Conservation (phyloP, 2,329 filamentous ascomycete genomes). For the Colletotrichum falcatum region DNA sequence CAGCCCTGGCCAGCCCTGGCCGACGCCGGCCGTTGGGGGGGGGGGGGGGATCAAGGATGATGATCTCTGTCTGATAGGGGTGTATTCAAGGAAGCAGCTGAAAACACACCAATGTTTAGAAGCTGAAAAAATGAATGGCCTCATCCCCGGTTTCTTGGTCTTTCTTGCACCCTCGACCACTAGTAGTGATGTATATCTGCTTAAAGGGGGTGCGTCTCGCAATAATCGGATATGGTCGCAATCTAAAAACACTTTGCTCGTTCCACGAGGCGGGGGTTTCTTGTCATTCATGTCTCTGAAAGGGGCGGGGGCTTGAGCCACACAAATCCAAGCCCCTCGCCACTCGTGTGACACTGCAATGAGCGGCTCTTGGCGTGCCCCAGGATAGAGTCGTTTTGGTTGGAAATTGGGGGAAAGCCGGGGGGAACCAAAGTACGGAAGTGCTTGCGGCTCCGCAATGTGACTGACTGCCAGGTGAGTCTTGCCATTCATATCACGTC, state of each 20-base stretch:
- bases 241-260: neutral
- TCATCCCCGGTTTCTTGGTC: neutral
- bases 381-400: neutral
- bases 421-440: neutral
- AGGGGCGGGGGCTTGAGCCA: neutral
- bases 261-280: neutral
- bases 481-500: neutral
- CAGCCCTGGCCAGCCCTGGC: conserved; percentile 10
- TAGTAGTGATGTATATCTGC: neutral
- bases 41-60: conserved; percentile 31
- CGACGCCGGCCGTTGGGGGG: conserved; percentile 25
- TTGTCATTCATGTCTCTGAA: neutral
- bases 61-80: conserved; percentile 27
- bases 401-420: neutral
- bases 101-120: conserved; percentile 9
- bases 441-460: neutral
- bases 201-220: neutral
- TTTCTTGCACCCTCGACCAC: neutral
- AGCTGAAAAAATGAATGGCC: conserved; percentile 2
- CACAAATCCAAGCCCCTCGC: neutral
- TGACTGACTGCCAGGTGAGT: too few species aligned
- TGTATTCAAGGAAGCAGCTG: conserved; percentile 18
- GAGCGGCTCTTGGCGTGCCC: conserved; percentile 16
- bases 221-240: neutral
- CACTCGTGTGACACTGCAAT: neutral